Evolutionary conservation across 345 rosid genomes (phyloP).

Genomic region (Eucalyptus regnans): DNA sequence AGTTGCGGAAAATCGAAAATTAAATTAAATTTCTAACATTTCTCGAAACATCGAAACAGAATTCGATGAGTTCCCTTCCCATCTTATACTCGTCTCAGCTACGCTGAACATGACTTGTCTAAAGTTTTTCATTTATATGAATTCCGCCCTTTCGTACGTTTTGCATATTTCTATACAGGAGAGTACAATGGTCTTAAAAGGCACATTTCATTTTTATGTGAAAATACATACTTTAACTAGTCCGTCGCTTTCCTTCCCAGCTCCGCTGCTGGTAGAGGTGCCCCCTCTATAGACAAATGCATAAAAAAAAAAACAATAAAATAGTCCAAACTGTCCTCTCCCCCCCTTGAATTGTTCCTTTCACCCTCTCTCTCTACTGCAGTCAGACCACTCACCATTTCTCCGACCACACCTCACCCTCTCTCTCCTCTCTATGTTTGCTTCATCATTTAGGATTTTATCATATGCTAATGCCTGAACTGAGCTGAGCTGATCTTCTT

Average conservation of each 20-base stretch:
- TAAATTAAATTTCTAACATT: background rate
- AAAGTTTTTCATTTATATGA: background rate
- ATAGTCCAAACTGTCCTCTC: background rate
- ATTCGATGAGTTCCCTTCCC: background rate
- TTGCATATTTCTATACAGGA: background rate
- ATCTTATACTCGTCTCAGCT: background rate
- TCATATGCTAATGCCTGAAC: background rate
- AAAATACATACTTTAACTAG: background rate
- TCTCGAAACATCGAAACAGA: background rate
- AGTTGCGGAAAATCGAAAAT: background rate
- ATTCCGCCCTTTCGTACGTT: background rate
- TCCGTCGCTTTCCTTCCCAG: background rate
- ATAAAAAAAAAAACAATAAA: background rate
- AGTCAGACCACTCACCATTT: background rate
- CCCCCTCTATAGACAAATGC: background rate
- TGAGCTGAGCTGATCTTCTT: background rate
- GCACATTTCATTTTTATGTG: background rate
- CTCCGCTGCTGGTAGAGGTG: background rate
- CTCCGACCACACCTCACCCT: background rate
- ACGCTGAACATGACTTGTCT: background rate
- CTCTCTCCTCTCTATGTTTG: background rate
- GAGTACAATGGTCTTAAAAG: background rate
- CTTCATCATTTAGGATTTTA: background rate
- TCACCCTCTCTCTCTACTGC: slow-evolving; percentile 13
- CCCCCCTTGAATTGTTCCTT: slow-evolving; percentile 42